Evolutionary conservation across 768 basidiomycete genomes (phyloP), one percentile per base, ranked within the genome.

Genomic region (Mycena vitilis): DNA sequence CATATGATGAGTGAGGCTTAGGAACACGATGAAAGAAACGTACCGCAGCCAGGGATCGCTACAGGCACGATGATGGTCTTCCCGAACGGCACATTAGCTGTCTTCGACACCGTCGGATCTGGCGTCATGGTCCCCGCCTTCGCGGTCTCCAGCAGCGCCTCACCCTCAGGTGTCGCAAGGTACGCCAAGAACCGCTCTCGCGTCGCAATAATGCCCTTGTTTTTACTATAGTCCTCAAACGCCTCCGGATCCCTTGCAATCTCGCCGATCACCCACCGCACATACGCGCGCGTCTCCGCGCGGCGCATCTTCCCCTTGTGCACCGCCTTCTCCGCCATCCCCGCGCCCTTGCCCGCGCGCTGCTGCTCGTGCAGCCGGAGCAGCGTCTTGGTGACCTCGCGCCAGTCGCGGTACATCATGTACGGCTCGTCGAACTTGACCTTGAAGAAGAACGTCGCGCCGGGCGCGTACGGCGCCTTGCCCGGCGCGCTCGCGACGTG

Each of bases 381-480:
- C n/a, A 97, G 82, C 13, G 77, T 79, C 77, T 94, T 94, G 8
- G 98, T 98, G 60, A 96, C 85, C 79, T 99, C 97, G 63, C 97
- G 87, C 95, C 96, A 99, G 76, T 96, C 94, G 63, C 98, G 91
- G 80, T 98, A 99, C 90, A 97, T 96, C 87, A 98, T 90, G 77
- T 99, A 99, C 3, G 97, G 97, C 75, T 99, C 95, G 78, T 99
- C 96, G 78, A 98, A 99, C 78, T 99, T 99, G 82, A 99, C 86
- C 77, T 99, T 99, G 90, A 98, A 99, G 86, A 99, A 98, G 85
- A 98, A 97, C 0, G 95, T 91, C 2, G 92, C 89, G 37, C 92
- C 94, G 0, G 90, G 79, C 0, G 84, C 77, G 75, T 98, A 98
- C 0, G 95, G 96, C 1, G 52, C 85, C 20, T 75, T 67, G n/a